A percentile compares a stretch with the other conserved stretches of the same genome.
Evolutionary conservation across 2,329 filamentous ascomycete species (phyloP).

Genomic region (Magnaporthiopsis rhizophila): DNA sequence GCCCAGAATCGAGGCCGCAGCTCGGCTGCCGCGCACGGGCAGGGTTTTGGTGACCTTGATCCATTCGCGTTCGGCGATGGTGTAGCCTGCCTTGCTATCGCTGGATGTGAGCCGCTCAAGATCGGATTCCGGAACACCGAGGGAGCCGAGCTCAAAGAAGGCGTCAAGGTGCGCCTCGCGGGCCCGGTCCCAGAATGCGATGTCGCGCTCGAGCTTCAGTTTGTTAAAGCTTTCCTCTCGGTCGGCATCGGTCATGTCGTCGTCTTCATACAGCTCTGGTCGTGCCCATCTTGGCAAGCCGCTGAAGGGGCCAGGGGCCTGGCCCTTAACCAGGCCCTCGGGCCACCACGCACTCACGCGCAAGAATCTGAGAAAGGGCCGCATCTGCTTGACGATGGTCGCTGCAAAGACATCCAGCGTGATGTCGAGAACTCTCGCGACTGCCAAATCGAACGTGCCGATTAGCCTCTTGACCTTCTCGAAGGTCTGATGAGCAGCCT

Average conservation of each 20-base stretch:
- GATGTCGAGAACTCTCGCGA: constrained; percentile 88
- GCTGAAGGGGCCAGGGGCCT: constrained; percentile 11
- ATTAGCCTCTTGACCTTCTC: constrained; percentile 91
- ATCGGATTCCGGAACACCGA: constrained; percentile 54
- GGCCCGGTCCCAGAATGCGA: constrained; percentile 74
- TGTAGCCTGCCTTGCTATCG: constrained; percentile 43
- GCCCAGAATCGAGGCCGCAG: constrained; percentile 88
- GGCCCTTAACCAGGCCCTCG: constrained; percentile 41
- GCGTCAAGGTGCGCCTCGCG: constrained; percentile 68
- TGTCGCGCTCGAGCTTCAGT: constrained; percentile 58
- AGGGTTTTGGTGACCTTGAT: constrained; percentile 72
- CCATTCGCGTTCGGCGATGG: constrained; percentile 60
- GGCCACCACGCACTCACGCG: constrained; percentile 97
- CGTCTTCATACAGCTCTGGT: constrained; percentile 49
- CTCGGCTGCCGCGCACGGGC: constrained; percentile 77
- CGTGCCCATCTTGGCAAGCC: constrained; percentile 82
- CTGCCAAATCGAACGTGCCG: constrained; percentile 93
- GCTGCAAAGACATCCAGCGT: constrained; percentile 93
- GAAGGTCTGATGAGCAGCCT: constrained; percentile 77
- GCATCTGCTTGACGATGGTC: constrained; percentile 83
- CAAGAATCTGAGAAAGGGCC: constrained; percentile 91
- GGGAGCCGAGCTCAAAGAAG: constrained; percentile 81
- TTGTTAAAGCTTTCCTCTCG: constrained; percentile 56
- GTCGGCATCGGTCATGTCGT: constrained; percentile 59
- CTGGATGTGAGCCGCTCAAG: constrained; percentile 35